phyloP scores from a whole-genome alignment of 768 basidiomycete species.

The Serendipita sp. region DNA sequence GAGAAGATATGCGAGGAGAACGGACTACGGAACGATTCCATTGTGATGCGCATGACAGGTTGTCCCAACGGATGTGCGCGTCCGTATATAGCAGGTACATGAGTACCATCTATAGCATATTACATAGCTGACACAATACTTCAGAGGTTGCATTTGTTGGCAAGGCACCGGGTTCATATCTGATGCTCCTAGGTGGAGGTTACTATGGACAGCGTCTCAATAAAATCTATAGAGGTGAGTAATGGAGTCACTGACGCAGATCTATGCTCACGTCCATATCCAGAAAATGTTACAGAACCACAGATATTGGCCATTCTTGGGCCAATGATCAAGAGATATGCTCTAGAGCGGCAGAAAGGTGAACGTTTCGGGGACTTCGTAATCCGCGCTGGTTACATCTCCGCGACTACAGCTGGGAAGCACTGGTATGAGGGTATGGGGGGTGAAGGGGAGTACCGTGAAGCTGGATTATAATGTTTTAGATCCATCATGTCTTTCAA shows the following conservation, averaged over 20 bases:
- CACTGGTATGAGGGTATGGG: constrained; percentile 78
- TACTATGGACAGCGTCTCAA: constrained; percentile 89
- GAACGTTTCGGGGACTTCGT: constrained; percentile 95
- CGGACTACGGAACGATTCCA: constrained; percentile 83
- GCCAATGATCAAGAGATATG: constrained; percentile 92
- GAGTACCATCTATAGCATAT: neutral
- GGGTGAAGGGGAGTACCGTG: constrained; percentile 45
- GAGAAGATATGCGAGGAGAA: constrained; percentile 90
- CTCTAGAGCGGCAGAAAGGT: constrained; percentile 67
- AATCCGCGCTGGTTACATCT: constrained; percentile 79
- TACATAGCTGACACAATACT: neutral
- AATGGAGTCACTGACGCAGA: neutral
- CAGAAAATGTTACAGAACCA: constrained; percentile 76
- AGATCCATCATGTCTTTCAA: neutral
- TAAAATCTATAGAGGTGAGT: constrained; percentile 77
- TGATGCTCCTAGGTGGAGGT: constrained; percentile 92
- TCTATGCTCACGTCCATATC: neutral
- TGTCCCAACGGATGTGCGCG: constrained; percentile 90
- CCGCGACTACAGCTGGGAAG: constrained; percentile 66
- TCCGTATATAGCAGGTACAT: constrained; percentile 70
- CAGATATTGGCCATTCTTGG: constrained; percentile 78
- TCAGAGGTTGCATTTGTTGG: constrained; percentile 91
- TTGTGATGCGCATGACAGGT: constrained; percentile 98
- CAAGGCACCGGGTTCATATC: constrained; percentile 82
- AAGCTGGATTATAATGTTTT: neutral